Evolutionary conservation across 2,329 filamentous ascomycete genomes (phyloP).

Genomic region (Penicillium sp.): DNA sequence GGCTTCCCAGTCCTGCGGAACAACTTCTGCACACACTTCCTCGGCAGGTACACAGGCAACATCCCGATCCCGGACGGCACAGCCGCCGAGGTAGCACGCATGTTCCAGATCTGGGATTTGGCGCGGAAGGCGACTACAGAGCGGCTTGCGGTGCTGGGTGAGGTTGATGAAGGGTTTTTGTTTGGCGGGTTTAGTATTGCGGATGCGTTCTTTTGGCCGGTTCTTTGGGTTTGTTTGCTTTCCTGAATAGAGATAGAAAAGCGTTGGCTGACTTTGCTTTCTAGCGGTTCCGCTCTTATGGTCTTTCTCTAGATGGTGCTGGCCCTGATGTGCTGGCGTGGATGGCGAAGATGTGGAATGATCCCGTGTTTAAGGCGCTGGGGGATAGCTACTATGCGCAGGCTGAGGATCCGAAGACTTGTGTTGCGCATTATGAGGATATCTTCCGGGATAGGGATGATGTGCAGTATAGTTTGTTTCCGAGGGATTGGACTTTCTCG

Average conservation of each 20-base stretch:
- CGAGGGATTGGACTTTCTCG: slow-evolving; percentile 31
- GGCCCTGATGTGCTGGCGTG: slow-evolving; percentile 28
- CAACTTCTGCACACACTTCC: slow-evolving; percentile 30
- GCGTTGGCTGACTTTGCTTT: neutral
- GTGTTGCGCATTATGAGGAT: slow-evolving; percentile 31
- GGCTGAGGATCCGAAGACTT: slow-evolving; percentile 28
- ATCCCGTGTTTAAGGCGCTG: slow-evolving; percentile 24
- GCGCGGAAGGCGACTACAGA: slow-evolving; percentile 24
- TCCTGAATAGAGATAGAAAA: neutral
- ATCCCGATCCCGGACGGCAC: slow-evolving; percentile 28
- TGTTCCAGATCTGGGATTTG: slow-evolving; percentile 30
- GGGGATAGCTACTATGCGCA: slow-evolving; percentile 29
- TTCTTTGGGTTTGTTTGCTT: slow-evolving; percentile 33
- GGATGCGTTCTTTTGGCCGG: slow-evolving; percentile 41
- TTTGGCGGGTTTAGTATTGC: slow-evolving; percentile 40
- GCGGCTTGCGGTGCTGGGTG: slow-evolving; percentile 22
- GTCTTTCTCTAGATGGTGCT: slow-evolving; percentile 28
- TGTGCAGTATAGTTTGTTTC: slow-evolving; percentile 27
- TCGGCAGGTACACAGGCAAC: slow-evolving; percentile 32
- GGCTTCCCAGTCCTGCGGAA: slow-evolving; percentile 29
- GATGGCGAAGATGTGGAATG: slow-evolving; percentile 38
- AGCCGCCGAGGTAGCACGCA: slow-evolving; percentile 23
- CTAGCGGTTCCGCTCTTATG: slow-evolving; percentile 36
- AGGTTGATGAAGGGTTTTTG: slow-evolving; percentile 35
- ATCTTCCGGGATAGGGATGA: slow-evolving; percentile 28